Evolutionary conservation across 805 yeast species (phyloP).

Genomic region (Komagataella populi): DNA sequence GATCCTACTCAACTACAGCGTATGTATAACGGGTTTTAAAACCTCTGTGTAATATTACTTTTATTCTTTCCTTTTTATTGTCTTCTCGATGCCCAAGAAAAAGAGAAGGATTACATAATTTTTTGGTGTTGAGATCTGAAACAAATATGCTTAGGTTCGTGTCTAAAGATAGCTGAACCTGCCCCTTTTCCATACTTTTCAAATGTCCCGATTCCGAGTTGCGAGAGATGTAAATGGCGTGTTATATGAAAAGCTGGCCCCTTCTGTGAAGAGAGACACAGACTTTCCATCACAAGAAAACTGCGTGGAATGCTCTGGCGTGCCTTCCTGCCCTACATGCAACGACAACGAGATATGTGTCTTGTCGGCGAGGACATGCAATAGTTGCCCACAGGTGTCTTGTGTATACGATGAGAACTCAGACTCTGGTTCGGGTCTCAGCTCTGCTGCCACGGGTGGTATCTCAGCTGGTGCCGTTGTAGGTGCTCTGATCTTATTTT

Average conservation of each 20-base stretch:
- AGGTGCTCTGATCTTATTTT: constrained; percentile 27
- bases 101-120: background rate
- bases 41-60: background rate
- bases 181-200: background rate
- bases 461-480: constrained; percentile 67
- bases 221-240: background rate
- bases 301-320: constrained; percentile 17
- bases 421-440: constrained; percentile 3
- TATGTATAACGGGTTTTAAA: background rate
- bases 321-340: constrained; percentile 43
- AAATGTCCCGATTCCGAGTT: background rate
- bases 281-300: background rate
- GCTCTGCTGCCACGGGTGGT: constrained; percentile 31
- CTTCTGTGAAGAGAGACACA: background rate
- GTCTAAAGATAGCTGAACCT: background rate
- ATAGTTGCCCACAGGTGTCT: constrained; percentile 37
- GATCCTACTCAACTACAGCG: constrained; percentile 4
- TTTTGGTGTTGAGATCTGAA: background rate
- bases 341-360: constrained; percentile 36
- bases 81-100: no score
- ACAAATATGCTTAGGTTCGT: background rate
- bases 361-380: constrained; percentile 42
- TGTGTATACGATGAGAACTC: constrained; percentile 22
- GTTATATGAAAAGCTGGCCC: background rate
- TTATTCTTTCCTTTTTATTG: no score